phyloP scores from a whole-genome alignment of 1,139 yeast genomes.

The Wickerhamiella infanticola region DNA sequence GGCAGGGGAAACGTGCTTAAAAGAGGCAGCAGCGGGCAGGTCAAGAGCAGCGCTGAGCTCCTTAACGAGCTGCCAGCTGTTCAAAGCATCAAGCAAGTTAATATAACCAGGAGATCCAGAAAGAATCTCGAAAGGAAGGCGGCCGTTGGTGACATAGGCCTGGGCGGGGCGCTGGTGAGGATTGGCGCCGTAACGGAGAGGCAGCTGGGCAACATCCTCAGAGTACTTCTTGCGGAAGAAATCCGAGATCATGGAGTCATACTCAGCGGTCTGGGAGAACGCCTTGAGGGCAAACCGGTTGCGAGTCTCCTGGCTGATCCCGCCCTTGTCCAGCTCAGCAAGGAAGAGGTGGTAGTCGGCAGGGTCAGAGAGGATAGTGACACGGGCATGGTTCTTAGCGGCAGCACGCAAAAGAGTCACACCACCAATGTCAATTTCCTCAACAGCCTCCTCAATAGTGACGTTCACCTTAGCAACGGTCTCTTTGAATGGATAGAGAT shows the following conservation, averaged over 20 bases:
- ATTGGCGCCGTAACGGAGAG: constrained; percentile 94
- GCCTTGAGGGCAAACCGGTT: constrained; percentile 88
- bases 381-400: constrained; percentile 94
- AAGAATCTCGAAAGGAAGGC: constrained; percentile 84
- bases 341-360: constrained; percentile 76
- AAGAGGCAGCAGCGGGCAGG: constrained; percentile 97
- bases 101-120: constrained; percentile 96
- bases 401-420: constrained; percentile 96
- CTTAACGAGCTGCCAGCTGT: constrained; percentile 97
- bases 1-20: constrained; percentile 97
- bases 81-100: constrained; percentile 86
- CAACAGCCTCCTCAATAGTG: constrained; percentile 93
- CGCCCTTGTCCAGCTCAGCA: constrained; percentile 55
- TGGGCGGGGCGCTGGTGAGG: constrained; percentile 99
- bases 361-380: constrained; percentile 88
- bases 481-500: constrained; percentile 95
- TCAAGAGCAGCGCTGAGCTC: constrained; percentile 88
- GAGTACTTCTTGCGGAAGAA: constrained; percentile 95
- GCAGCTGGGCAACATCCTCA: constrained; percentile 76
- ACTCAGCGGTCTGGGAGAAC: constrained; percentile 95
- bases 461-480: constrained; percentile 92
- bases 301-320: constrained; percentile 56
- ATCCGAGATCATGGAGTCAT: constrained; percentile 89
- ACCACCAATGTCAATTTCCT: constrained; percentile 97
- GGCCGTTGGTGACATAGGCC: constrained; percentile 76